Evolutionary conservation across 495 filamentous ascomycete species (phyloP).

Genomic region (Hyaloscypha hepaticicola): DNA sequence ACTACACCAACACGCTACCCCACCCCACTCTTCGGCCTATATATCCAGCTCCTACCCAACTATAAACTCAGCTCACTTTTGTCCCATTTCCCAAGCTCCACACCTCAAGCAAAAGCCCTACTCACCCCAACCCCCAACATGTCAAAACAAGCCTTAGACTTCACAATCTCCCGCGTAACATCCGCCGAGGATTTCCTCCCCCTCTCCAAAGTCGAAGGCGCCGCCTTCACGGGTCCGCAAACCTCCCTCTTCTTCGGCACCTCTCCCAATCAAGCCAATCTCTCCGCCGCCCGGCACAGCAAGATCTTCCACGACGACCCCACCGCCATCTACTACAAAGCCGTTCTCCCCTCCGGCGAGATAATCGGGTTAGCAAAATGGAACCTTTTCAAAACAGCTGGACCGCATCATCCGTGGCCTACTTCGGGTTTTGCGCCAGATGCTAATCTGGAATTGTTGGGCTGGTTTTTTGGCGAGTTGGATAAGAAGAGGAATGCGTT

Average conservation of each 20-base stretch:
- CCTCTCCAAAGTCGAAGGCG: not conserved
- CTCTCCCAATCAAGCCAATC: not conserved
- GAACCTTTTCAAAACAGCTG: constrained; percentile 1
- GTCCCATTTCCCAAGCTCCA: not conserved
- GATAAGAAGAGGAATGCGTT: constrained; percentile 5
- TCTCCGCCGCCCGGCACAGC: not conserved
- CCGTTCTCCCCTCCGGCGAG: not conserved
- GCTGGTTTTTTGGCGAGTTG: constrained; percentile 2
- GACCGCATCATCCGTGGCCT: not conserved
- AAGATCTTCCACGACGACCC: not conserved
- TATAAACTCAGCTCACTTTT: not conserved
- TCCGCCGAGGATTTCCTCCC: not conserved
- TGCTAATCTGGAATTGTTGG: not conserved
- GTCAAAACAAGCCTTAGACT: not conserved
- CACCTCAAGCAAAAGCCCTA: not conserved
- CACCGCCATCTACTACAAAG: constrained; percentile 6
- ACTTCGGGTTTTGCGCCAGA: not conserved
- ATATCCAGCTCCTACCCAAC: too few relatives aligned
- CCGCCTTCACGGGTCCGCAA: not conserved
- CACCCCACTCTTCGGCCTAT: not conserved
- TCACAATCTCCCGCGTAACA: not conserved
- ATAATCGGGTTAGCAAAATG: constrained; percentile 11
- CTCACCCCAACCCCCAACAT: not conserved
- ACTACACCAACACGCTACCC: not conserved
- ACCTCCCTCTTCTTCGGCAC: not conserved